These are phyloP conservation scores for Puccinia horiana DNA, from an alignment of 1,284 basidiomycete genomes.

Conservation along the genomic window DNA sequence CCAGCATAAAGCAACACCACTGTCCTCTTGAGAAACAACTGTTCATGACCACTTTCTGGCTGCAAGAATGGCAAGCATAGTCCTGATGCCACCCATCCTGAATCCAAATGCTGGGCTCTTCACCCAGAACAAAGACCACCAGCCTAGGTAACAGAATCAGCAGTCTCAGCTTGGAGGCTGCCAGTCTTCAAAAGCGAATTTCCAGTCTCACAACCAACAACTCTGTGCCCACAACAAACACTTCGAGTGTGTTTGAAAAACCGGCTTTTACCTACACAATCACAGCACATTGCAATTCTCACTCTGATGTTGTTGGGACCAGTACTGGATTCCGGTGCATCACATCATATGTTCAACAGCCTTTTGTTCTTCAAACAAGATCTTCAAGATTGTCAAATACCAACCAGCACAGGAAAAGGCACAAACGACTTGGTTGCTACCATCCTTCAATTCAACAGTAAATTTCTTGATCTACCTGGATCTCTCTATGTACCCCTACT, in stretches of 20 bases:
- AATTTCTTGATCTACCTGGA: not conserved
- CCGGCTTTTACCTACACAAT: not conserved
- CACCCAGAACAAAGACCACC: not conserved
- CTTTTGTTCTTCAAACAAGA: not conserved
- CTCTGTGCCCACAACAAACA: too few species aligned
- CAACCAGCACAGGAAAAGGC: not conserved
- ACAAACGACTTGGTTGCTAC: not conserved
- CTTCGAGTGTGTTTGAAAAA: too few species aligned
- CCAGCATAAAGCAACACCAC: not conserved
- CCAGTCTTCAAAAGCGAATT: not conserved
- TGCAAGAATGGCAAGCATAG: not conserved
- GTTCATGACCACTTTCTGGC: not conserved
- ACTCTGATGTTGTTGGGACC: too few species aligned
- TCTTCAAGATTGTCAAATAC: not conserved
- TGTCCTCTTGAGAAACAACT: not conserved
- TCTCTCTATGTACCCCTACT: not conserved
- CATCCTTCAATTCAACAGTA: not conserved
- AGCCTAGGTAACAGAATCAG: not conserved
- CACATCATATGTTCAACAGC: slow-evolving; percentile 20
- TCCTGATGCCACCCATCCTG: not conserved
- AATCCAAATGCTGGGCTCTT: not conserved
- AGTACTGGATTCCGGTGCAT: not conserved
- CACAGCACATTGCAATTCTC: too few species aligned
- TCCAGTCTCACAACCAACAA: not conserved
- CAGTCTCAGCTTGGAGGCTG: not conserved